These are phyloP conservation scores for Gelatoporia subvermispora DNA, from an alignment of 768 basidiomycete genomes.

Conservation along the genomic window DNA sequence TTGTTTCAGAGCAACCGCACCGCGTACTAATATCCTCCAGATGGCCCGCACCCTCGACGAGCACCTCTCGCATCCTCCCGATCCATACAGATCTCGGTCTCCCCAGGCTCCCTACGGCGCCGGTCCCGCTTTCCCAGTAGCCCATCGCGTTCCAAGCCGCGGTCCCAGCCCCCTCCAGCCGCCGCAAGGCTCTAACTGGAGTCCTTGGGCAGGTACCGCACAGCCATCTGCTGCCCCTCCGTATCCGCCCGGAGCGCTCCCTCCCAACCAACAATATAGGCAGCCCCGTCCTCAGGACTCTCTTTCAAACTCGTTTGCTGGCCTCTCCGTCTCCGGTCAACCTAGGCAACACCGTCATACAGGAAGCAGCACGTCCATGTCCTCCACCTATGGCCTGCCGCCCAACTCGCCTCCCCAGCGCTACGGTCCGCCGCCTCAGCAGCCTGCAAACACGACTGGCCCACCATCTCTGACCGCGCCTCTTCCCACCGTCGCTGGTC, in stretches of 20 bases:
- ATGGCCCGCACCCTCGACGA: slow-evolving; percentile 63
- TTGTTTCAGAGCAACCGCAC: slow-evolving; percentile 11
- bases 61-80: slow-evolving; percentile 25
- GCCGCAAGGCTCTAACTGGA: slow-evolving; percentile 20
- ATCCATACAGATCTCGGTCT: slow-evolving; percentile 15
- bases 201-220: slow-evolving; percentile 23
- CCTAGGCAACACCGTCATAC: slow-evolving; percentile 16
- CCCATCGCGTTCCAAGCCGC: slow-evolving; percentile 9
- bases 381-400: slow-evolving; percentile 12
- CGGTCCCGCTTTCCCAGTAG: slow-evolving; percentile 6
- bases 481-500: slow-evolving; percentile 58
- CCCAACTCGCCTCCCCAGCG: not conserved
- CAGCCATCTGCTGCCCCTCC: slow-evolving; percentile 4
- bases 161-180: slow-evolving; percentile 21
- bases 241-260: slow-evolving; percentile 4
- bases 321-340: slow-evolving; percentile 11
- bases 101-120: slow-evolving; percentile 13
- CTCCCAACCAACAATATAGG: slow-evolving; percentile 6
- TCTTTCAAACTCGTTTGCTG: slow-evolving; percentile 3
- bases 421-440: slow-evolving; percentile 7
- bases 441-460: slow-evolving; percentile 2
- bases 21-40: slow-evolving; percentile 30
- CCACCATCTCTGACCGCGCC: slow-evolving; percentile 59
- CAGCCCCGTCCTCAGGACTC: slow-evolving; percentile 12
- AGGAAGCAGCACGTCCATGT: slow-evolving; percentile 14